phyloP scores from a whole-genome alignment of 148 eudicot species.

The Diospyros kaki region DNA sequence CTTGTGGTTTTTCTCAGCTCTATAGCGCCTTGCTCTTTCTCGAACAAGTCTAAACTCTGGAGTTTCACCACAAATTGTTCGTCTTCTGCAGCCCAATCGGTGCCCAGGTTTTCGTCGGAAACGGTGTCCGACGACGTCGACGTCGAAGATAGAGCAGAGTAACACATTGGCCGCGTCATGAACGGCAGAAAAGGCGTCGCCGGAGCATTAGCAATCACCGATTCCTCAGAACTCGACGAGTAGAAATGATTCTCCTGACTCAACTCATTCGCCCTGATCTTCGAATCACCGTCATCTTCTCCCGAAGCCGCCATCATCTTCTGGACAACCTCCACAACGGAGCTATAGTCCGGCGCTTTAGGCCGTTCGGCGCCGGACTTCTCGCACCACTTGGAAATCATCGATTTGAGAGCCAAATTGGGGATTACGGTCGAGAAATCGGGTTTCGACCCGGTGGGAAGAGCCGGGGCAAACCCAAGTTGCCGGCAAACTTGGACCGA shows the following conservation, averaged over 20 bases:
- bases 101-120: constrained; percentile 23
- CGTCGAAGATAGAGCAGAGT: constrained; percentile 37
- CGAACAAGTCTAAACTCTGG: constrained; percentile 44
- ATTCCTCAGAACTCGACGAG: constrained; percentile 80
- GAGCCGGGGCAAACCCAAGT: constrained; percentile 38
- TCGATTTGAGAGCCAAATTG: constrained; percentile 58
- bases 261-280: constrained; percentile 53
- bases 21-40: constrained; percentile 52
- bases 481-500: constrained; percentile 50
- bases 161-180: constrained; percentile 64
- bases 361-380: constrained; percentile 31
- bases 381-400: constrained; percentile 64
- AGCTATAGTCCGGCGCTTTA: constrained; percentile 23
- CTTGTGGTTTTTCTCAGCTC: constrained; percentile 50
- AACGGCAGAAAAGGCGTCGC: constrained; percentile 59
- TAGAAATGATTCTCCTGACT: constrained; percentile 39
- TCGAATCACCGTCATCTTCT: background rate
- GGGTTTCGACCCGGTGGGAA: constrained; percentile 49
- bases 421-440: constrained; percentile 49
- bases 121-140: constrained; percentile 53
- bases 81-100: constrained; percentile 27
- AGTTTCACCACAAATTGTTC: constrained; percentile 40
- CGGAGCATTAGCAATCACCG: constrained; percentile 51
- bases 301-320: constrained; percentile 8
- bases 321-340: constrained; percentile 31